Evolutionary conservation across 176 grass and related monocot genomes (phyloP), one percentile per base, ranked within the genome.

Genomic region (Cocos nucifera): DNA sequence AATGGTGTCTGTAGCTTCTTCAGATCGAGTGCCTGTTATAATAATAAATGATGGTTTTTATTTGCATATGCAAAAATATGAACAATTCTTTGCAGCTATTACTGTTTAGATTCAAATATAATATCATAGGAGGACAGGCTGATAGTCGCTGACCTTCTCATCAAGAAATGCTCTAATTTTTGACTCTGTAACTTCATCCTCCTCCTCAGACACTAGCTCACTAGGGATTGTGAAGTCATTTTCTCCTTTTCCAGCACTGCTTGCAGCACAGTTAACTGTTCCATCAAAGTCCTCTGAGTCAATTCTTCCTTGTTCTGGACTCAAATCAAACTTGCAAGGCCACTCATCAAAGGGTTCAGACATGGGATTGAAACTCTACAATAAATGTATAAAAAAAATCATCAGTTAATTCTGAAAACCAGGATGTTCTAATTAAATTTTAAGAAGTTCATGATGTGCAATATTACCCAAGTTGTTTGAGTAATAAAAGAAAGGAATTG

Each of bases 121-220:
- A 30, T 35, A 9, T 35, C 8, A 6, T 9, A 10, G 8, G 1
- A 35, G 32, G 32, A 35, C 32, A 35, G 59, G 14, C 49, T 73
- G 22, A n/a, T 5, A 16, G 3, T 7, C 29, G 5, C 59, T 54
- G 80, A 98, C 93, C 88, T 92, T 98, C 57, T 98, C 87, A 6
- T 92, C 87, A 62, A 98, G 88, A 83, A 92, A 98, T 62, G 81
- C 87, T 71, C 86, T 91, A 64, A 98, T 98, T 75, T 92, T 98
- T 72, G 74, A 85, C 56, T 98, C 93, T 7, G 77, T 98, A 57
- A 88, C 84, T 82, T 83, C 83, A 8, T 35, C 32, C 14, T 85
- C 93, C 59, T 92, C 93, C 35, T 98, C 84, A 54, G 78, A 82
- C 62, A 69, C 83, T 78, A 77, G 63, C 65, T 91, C 80, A 0